phyloP scores from a whole-genome alignment of 2,329 filamentous ascomycete genomes.

The Penicillium sp. region DNA sequence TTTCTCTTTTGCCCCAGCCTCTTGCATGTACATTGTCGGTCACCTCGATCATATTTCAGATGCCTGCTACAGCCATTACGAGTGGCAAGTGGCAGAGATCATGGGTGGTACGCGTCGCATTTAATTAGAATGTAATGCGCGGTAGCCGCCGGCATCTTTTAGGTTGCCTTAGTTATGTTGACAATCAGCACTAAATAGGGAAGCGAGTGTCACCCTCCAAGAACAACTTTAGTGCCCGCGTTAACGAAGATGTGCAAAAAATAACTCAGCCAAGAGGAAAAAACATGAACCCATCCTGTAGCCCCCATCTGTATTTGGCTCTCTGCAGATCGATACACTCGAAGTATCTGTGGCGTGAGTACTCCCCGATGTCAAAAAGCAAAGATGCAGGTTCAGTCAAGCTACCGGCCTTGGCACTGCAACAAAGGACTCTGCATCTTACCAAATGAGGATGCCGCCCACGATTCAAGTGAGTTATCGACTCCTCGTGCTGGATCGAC shows the following conservation, averaged over 20 bases:
- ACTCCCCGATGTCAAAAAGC: conserved; percentile 10
- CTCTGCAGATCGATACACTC: conserved; percentile 17
- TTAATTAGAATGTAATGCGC: conserved; percentile 13
- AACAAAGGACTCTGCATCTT: conserved; percentile 17
- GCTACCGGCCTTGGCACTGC: conserved; percentile 21
- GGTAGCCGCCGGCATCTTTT: conserved; percentile 19
- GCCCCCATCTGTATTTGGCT: conserved; percentile 13
- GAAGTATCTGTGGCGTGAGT: conserved; percentile 7
- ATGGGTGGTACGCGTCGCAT: conserved; percentile 1
- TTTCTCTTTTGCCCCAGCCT: background rate
- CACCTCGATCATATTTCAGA: background rate
- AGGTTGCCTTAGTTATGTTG: background rate
- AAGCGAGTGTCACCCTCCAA: background rate
- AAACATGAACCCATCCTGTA: background rate
- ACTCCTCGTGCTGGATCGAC: conserved; percentile 22
- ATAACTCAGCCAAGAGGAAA: background rate
- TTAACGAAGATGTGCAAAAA: background rate
- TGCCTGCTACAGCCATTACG: background rate
- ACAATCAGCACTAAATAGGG: background rate
- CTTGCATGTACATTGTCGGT: background rate
- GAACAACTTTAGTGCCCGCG: background rate
- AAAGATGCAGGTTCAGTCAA: conserved; percentile 13
- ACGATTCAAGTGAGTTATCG: conserved; percentile 12
- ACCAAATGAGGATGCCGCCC: conserved; percentile 17
- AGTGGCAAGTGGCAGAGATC: background rate